These are phyloP conservation scores for Biscogniauxia mediterranea DNA, from an alignment of 2,329 filamentous ascomycete genomes.

Conservation along the genomic window DNA sequence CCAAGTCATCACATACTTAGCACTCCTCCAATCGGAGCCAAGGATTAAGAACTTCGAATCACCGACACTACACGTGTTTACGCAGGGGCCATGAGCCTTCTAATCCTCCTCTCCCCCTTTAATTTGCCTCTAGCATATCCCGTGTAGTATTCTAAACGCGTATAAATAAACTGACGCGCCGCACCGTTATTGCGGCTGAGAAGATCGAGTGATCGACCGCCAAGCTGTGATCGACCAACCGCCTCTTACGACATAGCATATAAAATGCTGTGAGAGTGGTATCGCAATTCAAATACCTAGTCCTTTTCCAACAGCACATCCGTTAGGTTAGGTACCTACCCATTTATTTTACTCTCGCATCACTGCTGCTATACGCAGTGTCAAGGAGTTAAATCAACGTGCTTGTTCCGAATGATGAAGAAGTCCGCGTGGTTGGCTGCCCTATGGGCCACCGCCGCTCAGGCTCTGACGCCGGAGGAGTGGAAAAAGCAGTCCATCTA, in stretches of 20 bases:
- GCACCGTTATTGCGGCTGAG: not conserved
- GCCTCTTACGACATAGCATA: too few relatives aligned
- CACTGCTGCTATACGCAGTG: not conserved
- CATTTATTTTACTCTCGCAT: not conserved
- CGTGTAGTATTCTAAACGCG: not conserved
- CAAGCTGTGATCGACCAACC: not conserved
- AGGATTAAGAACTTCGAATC: not conserved
- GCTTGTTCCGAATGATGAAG: conserved; percentile 13
- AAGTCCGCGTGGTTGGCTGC: conserved; percentile 10
- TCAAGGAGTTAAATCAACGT: not conserved
- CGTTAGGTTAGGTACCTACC: too few relatives aligned
- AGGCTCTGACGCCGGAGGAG: conserved; percentile 29
- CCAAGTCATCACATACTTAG: too few relatives aligned
- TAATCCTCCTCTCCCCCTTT: not conserved
- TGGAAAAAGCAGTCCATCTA: conserved; percentile 45
- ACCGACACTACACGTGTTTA: not conserved
- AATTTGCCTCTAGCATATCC: not conserved
- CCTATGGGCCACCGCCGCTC: conserved; percentile 12
- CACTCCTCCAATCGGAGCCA: too few relatives aligned
- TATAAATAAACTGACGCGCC: not conserved
- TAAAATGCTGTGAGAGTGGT: not conserved
- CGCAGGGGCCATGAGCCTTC: not conserved
- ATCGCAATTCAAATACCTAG: not conserved
- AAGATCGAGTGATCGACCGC: not conserved
- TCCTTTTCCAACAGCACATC: not conserved